A percentile compares a stretch with the other conserved stretches of the same genome.
Evolutionary conservation across 75 land plant genomes (phyloP).

Genomic region (Cryptomeria japonica): DNA sequence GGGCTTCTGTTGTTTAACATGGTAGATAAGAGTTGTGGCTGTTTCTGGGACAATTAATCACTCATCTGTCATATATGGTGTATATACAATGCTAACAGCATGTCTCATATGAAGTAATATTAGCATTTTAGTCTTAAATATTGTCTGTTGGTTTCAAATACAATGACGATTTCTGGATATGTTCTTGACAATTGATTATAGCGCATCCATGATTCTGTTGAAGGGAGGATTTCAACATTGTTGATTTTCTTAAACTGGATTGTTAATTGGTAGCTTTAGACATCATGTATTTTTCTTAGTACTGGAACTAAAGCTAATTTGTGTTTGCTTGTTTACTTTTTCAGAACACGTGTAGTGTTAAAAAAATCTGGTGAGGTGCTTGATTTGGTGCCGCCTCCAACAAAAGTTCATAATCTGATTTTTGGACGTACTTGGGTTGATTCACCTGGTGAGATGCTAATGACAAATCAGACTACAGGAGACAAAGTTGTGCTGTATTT

Average conservation of each 20-base stretch:
- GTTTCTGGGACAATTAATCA: not conserved
- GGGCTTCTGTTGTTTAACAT: not conserved
- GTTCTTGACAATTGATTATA: not conserved
- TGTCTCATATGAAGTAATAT: not conserved
- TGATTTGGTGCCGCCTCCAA: constrained; percentile 94
- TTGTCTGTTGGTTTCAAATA: not conserved
- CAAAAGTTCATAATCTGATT: constrained; percentile 93
- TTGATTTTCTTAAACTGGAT: not conserved
- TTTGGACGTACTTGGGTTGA: constrained; percentile 99
- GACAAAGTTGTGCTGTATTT: constrained; percentile 96
- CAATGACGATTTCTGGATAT: not conserved
- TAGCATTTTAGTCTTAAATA: not conserved
- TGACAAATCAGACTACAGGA: constrained; percentile 94
- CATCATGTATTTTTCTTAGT: not conserved
- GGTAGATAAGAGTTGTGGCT: not conserved
- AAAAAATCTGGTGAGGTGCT: constrained; percentile 83
- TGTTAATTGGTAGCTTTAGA: not conserved
- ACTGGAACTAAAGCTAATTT: not conserved
- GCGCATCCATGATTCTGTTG: not conserved
- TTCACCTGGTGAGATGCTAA: constrained; percentile 96
- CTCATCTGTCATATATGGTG: not conserved
- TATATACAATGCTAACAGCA: not conserved
- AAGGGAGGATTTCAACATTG: not conserved
- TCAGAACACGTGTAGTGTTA: constrained; percentile 85
- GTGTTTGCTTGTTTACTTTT: constrained; percentile 8